phyloP scores from a whole-genome alignment of 257 asterid genomes.

The Lithospermum erythrorhizon region DNA sequence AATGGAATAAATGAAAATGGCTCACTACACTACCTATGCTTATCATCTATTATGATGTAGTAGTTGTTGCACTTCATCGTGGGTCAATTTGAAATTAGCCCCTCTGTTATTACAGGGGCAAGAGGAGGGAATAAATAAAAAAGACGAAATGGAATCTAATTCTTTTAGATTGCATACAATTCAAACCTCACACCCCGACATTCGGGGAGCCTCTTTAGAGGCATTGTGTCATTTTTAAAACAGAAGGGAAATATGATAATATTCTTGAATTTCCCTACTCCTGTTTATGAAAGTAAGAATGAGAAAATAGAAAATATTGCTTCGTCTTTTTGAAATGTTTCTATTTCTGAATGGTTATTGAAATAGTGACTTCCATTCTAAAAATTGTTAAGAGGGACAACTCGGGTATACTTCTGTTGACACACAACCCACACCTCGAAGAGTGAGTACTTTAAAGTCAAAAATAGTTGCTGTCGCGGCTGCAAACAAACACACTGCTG shows the following conservation, averaged over 20 bases:
- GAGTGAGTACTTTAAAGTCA: conserved; percentile 76
- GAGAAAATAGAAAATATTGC: conserved; percentile 1
- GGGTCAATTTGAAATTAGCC: no score
- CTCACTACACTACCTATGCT: no score
- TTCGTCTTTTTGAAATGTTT: conserved; percentile 9
- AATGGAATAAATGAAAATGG: no score
- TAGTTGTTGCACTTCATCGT: no score
- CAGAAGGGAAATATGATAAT: background rate
- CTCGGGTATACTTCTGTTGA: conserved; percentile 98
- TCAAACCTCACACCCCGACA: no score
- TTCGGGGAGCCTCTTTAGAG: no score
- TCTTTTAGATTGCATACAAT: no score
- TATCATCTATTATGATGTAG: no score
- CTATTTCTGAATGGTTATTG: conserved; percentile 3
- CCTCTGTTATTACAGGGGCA: no score
- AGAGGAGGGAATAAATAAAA: no score
- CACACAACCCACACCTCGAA: conserved; percentile 91
- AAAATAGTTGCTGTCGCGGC: conserved; percentile 85
- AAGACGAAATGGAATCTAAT: no score
- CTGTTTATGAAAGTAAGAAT: background rate
- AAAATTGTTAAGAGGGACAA: conserved; percentile 80
- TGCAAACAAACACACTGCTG: conserved; percentile 96
- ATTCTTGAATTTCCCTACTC: background rate
- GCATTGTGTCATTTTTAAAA: no score
- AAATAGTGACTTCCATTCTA: conserved; percentile 9